Percentiles rank a stretch among this genome's conserved stretches.
phyloP scores from a whole-genome alignment of 202 grass and related monocot species.

The Bolboschoenoplectus hybrid region DNA sequence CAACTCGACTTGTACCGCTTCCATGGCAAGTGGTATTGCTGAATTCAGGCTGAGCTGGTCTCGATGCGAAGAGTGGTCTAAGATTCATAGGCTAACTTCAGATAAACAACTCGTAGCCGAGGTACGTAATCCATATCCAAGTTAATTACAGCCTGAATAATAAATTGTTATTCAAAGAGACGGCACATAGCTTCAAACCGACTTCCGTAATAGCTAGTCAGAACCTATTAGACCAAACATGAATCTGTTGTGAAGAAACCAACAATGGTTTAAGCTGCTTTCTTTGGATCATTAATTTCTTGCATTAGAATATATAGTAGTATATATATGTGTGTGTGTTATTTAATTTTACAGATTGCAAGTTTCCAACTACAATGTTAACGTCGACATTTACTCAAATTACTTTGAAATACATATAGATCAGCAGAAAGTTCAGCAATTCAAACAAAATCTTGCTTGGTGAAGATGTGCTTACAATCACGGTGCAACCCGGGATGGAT shows the following conservation, averaged over 20 bases:
- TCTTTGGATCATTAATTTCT: neutral
- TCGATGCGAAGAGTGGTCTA: constrained; percentile 39
- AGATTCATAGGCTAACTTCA: constrained; percentile 31
- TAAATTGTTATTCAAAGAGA: neutral
- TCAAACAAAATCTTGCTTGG: constrained; percentile 47
- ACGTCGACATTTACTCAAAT: neutral
- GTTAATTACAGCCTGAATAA: neutral
- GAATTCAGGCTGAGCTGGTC: constrained; percentile 56
- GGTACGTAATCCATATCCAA: constrained; percentile 13
- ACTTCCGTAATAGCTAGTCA: neutral
- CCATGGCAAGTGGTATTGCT: neutral
- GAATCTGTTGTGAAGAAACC: neutral
- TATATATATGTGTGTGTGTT: neutral
- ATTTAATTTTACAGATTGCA: neutral
- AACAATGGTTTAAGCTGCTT: neutral
- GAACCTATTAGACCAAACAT: neutral
- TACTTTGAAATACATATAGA: constrained; percentile 27
- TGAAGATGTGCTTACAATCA: constrained; percentile 57
- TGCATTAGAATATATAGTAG: neutral
- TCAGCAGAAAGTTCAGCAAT: constrained; percentile 46
- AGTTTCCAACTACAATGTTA: neutral
- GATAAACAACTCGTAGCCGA: constrained; percentile 45
- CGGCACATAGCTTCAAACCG: neutral
- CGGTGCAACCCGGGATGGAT: constrained; percentile 56
- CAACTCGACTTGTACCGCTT: constrained; percentile 46